Percentiles rank a stretch among this genome's conserved stretches.
These are phyloP conservation scores for Bipolaris zeicola DNA, from an alignment of 2,329 filamentous ascomycete species.

Conservation along the genomic window DNA sequence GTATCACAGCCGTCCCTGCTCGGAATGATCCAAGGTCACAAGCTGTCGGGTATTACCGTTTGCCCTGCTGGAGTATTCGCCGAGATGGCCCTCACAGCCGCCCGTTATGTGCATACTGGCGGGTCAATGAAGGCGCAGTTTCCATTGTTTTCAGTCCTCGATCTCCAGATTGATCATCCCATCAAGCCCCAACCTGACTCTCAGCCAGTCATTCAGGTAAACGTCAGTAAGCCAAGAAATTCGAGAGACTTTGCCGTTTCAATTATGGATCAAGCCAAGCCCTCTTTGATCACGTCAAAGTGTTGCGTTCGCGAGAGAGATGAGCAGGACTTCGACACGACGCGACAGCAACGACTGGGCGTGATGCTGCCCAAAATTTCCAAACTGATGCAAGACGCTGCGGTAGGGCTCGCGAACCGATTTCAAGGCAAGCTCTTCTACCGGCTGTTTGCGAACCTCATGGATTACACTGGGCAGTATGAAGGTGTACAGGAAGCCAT, in stretches of 20 bases:
- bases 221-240: background rate
- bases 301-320: background rate
- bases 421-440: slow-evolving; percentile 4
- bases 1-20: too few relatives aligned
- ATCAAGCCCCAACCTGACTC: background rate
- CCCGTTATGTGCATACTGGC: background rate
- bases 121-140: background rate
- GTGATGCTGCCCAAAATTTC: slow-evolving; percentile 3
- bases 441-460: slow-evolving; percentile 3
- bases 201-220: background rate
- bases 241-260: background rate
- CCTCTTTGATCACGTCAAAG: background rate
- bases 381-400: slow-evolving; percentile 3
- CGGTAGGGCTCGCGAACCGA: slow-evolving; percentile 3
- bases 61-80: too few relatives aligned
- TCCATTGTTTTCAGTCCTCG: background rate
- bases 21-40: too few relatives aligned
- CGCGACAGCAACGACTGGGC: background rate
- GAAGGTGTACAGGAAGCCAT: slow-evolving; percentile 4
- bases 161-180: background rate
- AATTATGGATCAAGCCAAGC: background rate
- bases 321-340: background rate
- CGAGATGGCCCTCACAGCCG: too few relatives aligned
- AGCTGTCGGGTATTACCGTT: too few relatives aligned
- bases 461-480: slow-evolving; percentile 4